A percentile compares a stretch with the other conserved stretches of the same genome.
Evolutionary conservation across 2,329 filamentous ascomycete genomes (phyloP).

Genomic region (Colletotrichum truncatum): DNA sequence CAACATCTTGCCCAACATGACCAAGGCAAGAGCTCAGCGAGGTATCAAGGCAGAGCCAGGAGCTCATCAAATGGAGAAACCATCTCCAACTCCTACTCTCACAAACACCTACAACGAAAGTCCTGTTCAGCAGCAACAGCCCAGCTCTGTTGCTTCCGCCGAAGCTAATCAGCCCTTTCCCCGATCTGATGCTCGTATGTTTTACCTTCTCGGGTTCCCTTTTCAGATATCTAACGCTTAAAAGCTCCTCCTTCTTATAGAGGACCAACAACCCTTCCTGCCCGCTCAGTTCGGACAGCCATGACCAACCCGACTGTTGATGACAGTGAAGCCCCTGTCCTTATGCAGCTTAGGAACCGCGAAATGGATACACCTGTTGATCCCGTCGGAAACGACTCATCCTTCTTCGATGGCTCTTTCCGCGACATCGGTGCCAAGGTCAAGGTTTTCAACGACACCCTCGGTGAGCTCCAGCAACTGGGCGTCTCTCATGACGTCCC

Average conservation of each 20-base stretch:
- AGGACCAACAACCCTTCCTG: not conserved
- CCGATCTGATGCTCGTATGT: slow-evolving; percentile 51
- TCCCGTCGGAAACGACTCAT: slow-evolving; percentile 43
- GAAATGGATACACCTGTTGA: slow-evolving; percentile 32
- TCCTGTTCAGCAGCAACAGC: not conserved
- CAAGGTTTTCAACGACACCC: slow-evolving; percentile 71
- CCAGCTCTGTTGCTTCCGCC: not conserved
- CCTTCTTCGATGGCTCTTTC: slow-evolving; percentile 53
- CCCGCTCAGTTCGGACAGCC: slow-evolving; percentile 3
- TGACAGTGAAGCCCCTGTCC: slow-evolving; percentile 46
- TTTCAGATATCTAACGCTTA: not conserved
- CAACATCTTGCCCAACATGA: slow-evolving; percentile 9
- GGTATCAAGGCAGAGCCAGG: slow-evolving; percentile 26
- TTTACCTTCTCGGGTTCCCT: not conserved
- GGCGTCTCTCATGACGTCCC: slow-evolving; percentile 77
- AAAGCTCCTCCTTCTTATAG: slow-evolving; percentile 49
- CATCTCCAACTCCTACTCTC: slow-evolving; percentile 1
- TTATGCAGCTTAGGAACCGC: slow-evolving; percentile 47
- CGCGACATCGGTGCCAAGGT: slow-evolving; percentile 68
- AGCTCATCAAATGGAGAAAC: not conserved
- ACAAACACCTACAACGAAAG: slow-evolving; percentile 13
- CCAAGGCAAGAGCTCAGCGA: slow-evolving; percentile 16
- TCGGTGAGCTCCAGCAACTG: slow-evolving; percentile 75
- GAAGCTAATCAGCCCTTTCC: slow-evolving; percentile 29
- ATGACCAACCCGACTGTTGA: slow-evolving; percentile 21